These are phyloP conservation scores for Agrostemma githago DNA, from an alignment of 148 eudicot genomes.

Conservation along the genomic window DNA sequence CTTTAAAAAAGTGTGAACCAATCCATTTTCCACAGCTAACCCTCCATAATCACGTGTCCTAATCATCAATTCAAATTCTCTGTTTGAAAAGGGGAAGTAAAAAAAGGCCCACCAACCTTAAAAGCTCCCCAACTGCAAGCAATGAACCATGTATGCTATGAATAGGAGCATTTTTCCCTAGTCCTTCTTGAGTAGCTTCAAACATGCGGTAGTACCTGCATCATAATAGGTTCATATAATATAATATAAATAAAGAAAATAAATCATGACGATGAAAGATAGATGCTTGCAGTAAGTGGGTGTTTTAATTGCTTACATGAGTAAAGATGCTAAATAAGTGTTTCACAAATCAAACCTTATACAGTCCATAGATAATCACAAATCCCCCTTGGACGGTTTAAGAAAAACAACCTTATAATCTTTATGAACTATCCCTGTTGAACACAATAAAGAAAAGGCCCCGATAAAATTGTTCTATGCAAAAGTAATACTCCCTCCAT, in stretches of 20 bases:
- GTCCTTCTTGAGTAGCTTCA: constrained; percentile 96
- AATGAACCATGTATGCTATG: constrained; percentile 97
- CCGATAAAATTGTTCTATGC: not conserved
- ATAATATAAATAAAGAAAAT: not conserved
- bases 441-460: not conserved
- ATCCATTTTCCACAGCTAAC: not conserved
- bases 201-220: constrained; percentile 95
- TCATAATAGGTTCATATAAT: constrained; percentile 1
- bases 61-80: not conserved
- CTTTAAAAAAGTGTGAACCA: not conserved
- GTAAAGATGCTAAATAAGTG: too few relatives aligned
- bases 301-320: too few relatives aligned
- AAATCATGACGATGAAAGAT: not conserved
- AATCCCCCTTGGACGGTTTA: not conserved
- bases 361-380: not conserved
- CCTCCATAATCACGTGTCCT: not conserved
- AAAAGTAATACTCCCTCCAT: too few relatives aligned
- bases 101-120: constrained; percentile 52
- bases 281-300: too few relatives aligned
- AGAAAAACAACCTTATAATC: not conserved
- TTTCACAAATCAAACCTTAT: not conserved
- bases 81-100: not conserved
- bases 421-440: not conserved
- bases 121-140: constrained; percentile 93
- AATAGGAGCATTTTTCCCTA: constrained; percentile 88